These are phyloP conservation scores for Dianthus caryophyllus DNA, from an alignment of 148 eudicot genomes.

Conservation along the genomic window DNA sequence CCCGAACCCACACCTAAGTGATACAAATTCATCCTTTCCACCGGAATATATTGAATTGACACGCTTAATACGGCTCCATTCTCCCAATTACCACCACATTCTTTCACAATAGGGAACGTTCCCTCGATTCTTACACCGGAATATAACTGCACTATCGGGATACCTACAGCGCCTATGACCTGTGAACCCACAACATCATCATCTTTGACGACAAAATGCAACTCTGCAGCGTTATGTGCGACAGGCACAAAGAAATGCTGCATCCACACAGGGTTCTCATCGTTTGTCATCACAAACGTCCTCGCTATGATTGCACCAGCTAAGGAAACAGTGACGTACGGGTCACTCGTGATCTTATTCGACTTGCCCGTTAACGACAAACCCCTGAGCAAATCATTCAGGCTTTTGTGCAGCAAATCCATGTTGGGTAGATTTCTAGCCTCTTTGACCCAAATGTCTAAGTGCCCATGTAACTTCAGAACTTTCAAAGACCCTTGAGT, in stretches of 20 bases:
- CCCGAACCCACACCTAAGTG: constrained; percentile 58
- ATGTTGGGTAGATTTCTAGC: constrained; percentile 83
- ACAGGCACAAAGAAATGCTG: constrained; percentile 69
- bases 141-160: constrained; percentile 46
- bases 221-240: constrained; percentile 63
- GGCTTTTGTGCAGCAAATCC: constrained; percentile 59
- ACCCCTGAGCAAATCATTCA: constrained; percentile 35
- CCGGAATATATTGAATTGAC: constrained; percentile 60
- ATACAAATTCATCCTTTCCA: constrained; percentile 42
- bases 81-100: constrained; percentile 43
- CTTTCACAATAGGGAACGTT: constrained; percentile 49
- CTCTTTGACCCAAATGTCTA: constrained; percentile 79
- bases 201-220: constrained; percentile 72
- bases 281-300: constrained; percentile 57
- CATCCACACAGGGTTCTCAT: constrained; percentile 71
- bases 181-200: constrained; percentile 61
- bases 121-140: constrained; percentile 47
- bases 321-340: constrained; percentile 65
- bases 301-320: constrained; percentile 54
- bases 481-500: constrained; percentile 53
- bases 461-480: constrained; percentile 67
- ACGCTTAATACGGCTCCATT: constrained; percentile 51
- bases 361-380: constrained; percentile 22
- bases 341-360: constrained; percentile 58
- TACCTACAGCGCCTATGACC: constrained; percentile 57